phyloP scores from a whole-genome alignment of 2,329 filamentous ascomycete genomes.

The Neurospora crassa region DNA sequence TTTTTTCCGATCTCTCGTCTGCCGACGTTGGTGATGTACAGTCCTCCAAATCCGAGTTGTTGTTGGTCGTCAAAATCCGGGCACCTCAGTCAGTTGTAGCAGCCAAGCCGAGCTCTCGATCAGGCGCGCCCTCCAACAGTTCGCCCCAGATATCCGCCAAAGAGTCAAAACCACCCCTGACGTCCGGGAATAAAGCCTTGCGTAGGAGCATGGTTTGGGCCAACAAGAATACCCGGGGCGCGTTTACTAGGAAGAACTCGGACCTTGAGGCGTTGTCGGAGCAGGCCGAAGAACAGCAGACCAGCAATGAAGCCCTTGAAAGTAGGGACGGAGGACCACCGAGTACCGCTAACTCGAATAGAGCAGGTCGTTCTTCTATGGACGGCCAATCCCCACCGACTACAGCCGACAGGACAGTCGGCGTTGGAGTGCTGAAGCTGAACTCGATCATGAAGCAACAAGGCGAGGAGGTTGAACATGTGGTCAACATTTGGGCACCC shows the following conservation, averaged over 20 bases:
- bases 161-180: constrained; percentile 40
- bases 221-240: constrained; percentile 43
- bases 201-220: constrained; percentile 64
- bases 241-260: constrained; percentile 41
- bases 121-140: constrained; percentile 35
- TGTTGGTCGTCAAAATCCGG: constrained; percentile 73
- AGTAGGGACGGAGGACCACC: constrained; percentile 41
- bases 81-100: constrained; percentile 42
- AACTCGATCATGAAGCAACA: constrained; percentile 66
- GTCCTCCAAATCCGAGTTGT: constrained; percentile 62
- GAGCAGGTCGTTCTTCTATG: constrained; percentile 25
- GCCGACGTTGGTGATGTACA: constrained; percentile 58
- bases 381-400: constrained; percentile 30
- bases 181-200: constrained; percentile 42
- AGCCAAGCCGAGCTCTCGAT: constrained; percentile 41
- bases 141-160: constrained; percentile 27
- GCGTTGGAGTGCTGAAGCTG: constrained; percentile 68
- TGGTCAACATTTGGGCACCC: constrained; percentile 69
- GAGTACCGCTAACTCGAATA: constrained; percentile 44
- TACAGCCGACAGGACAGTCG: constrained; percentile 58
- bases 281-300: constrained; percentile 33
- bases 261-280: constrained; percentile 51
- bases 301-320: constrained; percentile 15
- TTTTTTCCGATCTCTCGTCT: constrained; percentile 79
- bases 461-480: constrained; percentile 62